Conservation (phyloP, 345 rosid species). For the Tarenaya hassleriana region DNA sequence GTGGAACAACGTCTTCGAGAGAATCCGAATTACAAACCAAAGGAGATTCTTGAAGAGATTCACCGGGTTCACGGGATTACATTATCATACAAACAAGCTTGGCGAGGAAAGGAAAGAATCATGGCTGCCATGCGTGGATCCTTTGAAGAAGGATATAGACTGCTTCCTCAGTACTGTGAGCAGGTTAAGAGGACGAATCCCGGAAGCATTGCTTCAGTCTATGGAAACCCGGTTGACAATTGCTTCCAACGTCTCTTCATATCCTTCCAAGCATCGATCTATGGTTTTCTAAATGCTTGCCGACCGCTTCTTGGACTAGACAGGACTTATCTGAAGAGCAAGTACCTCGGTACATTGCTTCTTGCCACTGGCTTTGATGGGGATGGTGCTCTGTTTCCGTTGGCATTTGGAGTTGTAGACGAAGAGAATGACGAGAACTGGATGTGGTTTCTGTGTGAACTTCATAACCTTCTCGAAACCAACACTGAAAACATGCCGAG, state of each 20-base stretch:
- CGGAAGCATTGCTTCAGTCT: constrained; percentile 85
- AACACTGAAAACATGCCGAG: constrained; percentile 97
- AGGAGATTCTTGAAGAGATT: constrained; percentile 96
- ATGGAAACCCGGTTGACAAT: constrained; percentile 60
- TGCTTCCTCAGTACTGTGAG: constrained; percentile 92
- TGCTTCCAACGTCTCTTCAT: constrained; percentile 96
- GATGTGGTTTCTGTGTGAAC: constrained; percentile 99
- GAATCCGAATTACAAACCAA: constrained; percentile 93
- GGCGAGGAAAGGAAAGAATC: constrained; percentile 99
- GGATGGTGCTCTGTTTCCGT: constrained; percentile 84
- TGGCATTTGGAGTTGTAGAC: constrained; percentile 93
- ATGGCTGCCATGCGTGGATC: constrained; percentile 99
- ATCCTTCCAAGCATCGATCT: constrained; percentile 95
- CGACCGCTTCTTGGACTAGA: constrained; percentile 92
- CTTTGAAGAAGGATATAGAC: constrained; percentile 90
- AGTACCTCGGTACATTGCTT: constrained; percentile 88
- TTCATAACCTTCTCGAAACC: constrained; percentile 83
- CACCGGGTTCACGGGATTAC: constrained; percentile 93
- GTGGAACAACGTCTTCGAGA: constrained; percentile 89
- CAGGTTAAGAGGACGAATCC: constrained; percentile 87
- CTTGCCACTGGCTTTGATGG: constrained; percentile 97
- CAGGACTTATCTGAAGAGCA: constrained; percentile 79
- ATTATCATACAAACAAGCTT: constrained; percentile 94
- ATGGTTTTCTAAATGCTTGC: constrained; percentile 92
- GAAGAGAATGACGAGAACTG: constrained; percentile 97